Base-by-base conservation (phyloP, 345 rosid species). In the Brassica cretica region DNA sequence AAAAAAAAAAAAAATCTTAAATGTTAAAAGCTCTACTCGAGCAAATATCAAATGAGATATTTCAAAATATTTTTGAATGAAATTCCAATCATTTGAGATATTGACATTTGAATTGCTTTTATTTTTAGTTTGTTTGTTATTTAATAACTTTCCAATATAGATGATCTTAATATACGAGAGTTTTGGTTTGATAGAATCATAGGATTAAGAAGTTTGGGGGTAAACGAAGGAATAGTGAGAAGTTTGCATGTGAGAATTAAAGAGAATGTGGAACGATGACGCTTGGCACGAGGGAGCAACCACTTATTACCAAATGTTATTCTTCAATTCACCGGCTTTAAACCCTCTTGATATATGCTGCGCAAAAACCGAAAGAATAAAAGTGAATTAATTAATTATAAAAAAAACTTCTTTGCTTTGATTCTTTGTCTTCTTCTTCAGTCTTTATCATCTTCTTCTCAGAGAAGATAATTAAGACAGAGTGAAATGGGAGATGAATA, bases 261-360 rank as follows among this genome's bases (percentile, higher is more conserved):
- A 29, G 70, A 32, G 44, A 46, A 27, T 6, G 25, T 12, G 8
- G 62, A 64, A 44, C 15, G 60, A 44, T 5, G 82, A 82, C 85
- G 75, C 82, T 78, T 82, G 85, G 81, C 82, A 73, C 33, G 16
- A 75, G 66, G 71, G 15, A 75, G 74, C 78, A 78, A 78, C 82
- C 51, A 73, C 80, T 75, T 75, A 37, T 75, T 71, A 77, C 82
- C 82, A 74, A 75, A 75, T 79, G 77, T 73, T 70, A 59, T 58
- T 75, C 71, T 75, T 55, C 46, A 72, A 65, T 75, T 75, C 69
- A 70, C 66, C 77, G 14, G 41, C 67, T 12, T 60, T 58, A 19
- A 64, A 60, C 24, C 58, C 70, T 78, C 58, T 66, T 32, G 14
- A n/a, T 65, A n/a, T 65, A 49, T 49, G 16, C 51, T 44, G 59